Base-by-base conservation (phyloP, 768 basidiomycete species). In the Pholiota conissans region DNA sequence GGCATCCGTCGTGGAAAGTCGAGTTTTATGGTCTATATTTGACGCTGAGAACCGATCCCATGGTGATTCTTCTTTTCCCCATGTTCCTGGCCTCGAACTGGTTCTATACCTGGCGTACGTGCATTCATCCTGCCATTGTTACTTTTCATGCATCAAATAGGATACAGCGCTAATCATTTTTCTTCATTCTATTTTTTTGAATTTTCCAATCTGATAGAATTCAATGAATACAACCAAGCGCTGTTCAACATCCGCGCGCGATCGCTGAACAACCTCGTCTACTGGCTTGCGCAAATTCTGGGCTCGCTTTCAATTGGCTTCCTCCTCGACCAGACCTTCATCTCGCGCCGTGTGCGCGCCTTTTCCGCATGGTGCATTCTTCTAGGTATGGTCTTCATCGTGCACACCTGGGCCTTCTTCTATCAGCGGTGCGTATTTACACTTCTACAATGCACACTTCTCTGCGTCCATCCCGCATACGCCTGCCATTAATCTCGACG, bases 81-180 rank as follows among this genome's bases (percentile, higher is more conserved):
- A 89, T 93, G 86, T 92, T 93, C 72, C 84, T 91, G 54, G 84
- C 88, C 7, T 88, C 86, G 39, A 92, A 92, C 69, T 92, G 88
- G 82, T 91, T 91, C 73, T 91, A 91, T 67, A 87, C 90, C 2
- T 92, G 89, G 89, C 90, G 89, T 90, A 59, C 66, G 86, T 69
- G 16, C 27, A 14, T 10, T 11, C n/a, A 13, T 32, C 18, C 35
- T 32, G 18, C 5, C 52, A 18, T 35, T 18, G 3, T 9, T 4
- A 46, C 5, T 18, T 14, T 34, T 26, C 20, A 28, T 20, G n/a
- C n/a, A 30, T 26, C 35, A 50, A 27, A 34, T 48, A 26, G n/a
- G n/a, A n/a, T n/a, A n/a, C n/a, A n/a, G n/a, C n/a, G n/a, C n/a
- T n/a, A n/a, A n/a, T n/a, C n/a, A n/a, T n/a, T n/a, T n/a, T n/a